These are phyloP conservation scores for Curvularia spicifera DNA, from an alignment of 2,329 filamentous ascomycete genomes.

Conservation along the genomic window DNA sequence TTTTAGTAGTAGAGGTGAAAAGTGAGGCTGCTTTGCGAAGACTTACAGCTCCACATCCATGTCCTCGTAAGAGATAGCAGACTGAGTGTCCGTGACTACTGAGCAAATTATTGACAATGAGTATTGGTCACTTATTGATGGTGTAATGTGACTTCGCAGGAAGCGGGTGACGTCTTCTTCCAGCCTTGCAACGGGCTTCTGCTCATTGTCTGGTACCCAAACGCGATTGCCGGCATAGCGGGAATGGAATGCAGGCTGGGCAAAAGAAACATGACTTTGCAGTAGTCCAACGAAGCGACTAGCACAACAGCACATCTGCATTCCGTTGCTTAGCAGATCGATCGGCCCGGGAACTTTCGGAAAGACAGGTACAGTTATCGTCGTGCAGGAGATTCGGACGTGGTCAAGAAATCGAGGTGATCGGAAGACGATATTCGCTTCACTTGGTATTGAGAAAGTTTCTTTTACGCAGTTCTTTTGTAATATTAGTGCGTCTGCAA, in stretches of 20 bases:
- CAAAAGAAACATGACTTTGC: not conserved
- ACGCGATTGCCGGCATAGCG: slow-evolving; percentile 18
- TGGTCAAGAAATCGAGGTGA: not conserved
- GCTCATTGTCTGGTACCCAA: slow-evolving; percentile 5
- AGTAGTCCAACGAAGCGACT: not conserved
- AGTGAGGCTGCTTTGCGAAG: not conserved
- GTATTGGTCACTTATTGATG: not conserved
- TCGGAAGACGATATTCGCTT: not conserved
- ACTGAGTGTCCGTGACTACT: not conserved
- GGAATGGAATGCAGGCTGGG: slow-evolving; percentile 24
- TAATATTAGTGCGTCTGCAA: not conserved
- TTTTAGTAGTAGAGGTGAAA: too few relatives aligned
- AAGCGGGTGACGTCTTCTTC: not conserved
- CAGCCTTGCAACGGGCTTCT: not conserved
- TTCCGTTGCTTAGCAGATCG: not conserved
- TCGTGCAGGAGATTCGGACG: not conserved
- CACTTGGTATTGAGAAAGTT: not conserved
- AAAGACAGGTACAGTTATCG: not conserved
- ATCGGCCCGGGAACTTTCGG: not conserved
- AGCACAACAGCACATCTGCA: not conserved
- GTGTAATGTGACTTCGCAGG: not conserved
- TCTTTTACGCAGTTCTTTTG: not conserved
- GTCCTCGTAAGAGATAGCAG: not conserved
- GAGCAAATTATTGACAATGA: not conserved
- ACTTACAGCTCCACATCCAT: not conserved